Evolutionary conservation across 2,329 filamentous ascomycete species (phyloP), one percentile per base, ranked within the genome.

Genomic region (Teratosphaeria destructans): DNA sequence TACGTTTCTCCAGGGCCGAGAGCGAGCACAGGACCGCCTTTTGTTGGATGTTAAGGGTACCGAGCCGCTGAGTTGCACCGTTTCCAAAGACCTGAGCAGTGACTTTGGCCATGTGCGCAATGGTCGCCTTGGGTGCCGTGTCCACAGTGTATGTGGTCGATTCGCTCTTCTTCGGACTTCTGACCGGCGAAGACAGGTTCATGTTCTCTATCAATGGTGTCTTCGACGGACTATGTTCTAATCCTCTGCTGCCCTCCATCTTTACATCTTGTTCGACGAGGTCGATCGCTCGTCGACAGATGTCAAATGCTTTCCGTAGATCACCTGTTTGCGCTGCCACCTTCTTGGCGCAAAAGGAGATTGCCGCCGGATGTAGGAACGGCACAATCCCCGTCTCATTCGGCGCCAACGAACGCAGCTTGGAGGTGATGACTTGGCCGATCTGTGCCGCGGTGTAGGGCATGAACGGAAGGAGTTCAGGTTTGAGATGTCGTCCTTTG

Each of bases 241-340:
- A 72, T 78, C 72, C 72, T 60, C 76, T 82, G 63, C 86, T 84
- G 63, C 87, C 83, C 63, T 91, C 82, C 70, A 87, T 90, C 63
- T 85, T 80, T 1, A 89, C 93, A 73, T 97, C 93, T 57, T 84
- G 80, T 74, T 97, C 94, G 55, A 96, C 85, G 26, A 96, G 77
- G 72, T 97, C 93, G 59, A 99, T 85, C 3, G 92, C 90, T 58
- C 90, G 85, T 54, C 90, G 87, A 73, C 93, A 91, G 61, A 99
- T 90, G 73, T 96, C 93, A 68, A 97, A 96, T 0, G 92, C 93
- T 74, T 95, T 96, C 62, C 94, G 89, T 55, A 99, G 75, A 73
- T 99, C 94, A 52, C 94, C 94, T 0, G 90, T 96, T 72, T 97
- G 93, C 58, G 88, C 90, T 3, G 94, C 88, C 16, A 99, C 90